phyloP scores from a whole-genome alignment of 441 rosid species.

The Gossypium schwendimanii region DNA sequence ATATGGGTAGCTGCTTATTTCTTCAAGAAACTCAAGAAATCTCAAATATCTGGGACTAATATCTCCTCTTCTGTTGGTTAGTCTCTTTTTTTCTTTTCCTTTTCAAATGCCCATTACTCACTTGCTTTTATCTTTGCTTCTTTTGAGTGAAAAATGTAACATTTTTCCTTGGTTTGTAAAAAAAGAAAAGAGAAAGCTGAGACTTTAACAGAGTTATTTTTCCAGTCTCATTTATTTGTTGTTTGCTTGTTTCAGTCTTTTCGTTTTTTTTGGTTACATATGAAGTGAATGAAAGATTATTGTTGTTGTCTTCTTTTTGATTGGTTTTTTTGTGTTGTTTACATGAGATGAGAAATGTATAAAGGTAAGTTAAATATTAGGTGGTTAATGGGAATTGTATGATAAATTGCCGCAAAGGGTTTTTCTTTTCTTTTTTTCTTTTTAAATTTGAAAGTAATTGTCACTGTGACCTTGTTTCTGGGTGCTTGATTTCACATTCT shows the following conservation, averaged over 20 bases:
- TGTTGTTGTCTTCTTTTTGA: background rate
- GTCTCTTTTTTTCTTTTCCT: constrained; percentile 20
- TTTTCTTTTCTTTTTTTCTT: background rate
- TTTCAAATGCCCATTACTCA: background rate
- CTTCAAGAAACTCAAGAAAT: constrained; percentile 64
- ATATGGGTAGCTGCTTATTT: constrained; percentile 85
- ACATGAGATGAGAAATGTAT: background rate
- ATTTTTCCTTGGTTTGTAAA: background rate
- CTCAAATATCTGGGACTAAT: constrained; percentile 57
- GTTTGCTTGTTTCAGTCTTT: background rate
- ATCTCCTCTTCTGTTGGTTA: constrained; percentile 73
- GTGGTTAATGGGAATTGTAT: constrained; percentile 10
- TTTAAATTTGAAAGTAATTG: background rate
- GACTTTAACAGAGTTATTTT: background rate
- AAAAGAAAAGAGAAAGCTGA: background rate
- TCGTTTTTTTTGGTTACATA: background rate
- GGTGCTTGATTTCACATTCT: background rate
- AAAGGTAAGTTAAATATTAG: background rate
- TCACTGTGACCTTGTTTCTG: background rate
- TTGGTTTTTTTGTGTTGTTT: background rate
- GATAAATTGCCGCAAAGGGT: constrained; percentile 9
- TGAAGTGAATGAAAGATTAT: background rate
- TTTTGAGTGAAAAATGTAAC: background rate
- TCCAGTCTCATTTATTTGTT: background rate
- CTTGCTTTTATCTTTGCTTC: background rate